Evolutionary conservation across 2,329 filamentous ascomycete genomes (phyloP).

Genomic region (Sarocladium strictum): DNA sequence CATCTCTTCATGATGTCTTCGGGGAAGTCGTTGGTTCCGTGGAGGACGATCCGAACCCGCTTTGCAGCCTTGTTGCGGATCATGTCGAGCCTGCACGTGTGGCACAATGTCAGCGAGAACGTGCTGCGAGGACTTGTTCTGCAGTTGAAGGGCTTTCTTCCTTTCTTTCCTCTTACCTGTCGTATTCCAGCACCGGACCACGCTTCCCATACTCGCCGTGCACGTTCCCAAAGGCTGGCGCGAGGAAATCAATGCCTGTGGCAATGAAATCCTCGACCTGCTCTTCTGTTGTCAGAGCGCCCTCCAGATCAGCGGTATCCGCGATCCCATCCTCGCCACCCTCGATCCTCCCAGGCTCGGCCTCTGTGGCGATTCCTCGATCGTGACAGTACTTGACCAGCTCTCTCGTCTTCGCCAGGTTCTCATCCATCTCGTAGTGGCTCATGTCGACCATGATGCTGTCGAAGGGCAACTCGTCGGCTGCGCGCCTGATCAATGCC

Average conservation of each 20-base stretch:
- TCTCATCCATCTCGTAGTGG: conserved; percentile 66
- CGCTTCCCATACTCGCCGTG: conserved; percentile 66
- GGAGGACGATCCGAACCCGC: conserved; percentile 41
- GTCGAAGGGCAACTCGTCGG: conserved; percentile 55
- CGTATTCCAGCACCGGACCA: conserved; percentile 55
- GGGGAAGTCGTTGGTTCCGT: conserved; percentile 51
- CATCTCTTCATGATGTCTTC: conserved; percentile 43
- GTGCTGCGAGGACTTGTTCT: no score
- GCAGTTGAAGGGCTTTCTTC: no score
- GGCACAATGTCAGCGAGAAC: no score
- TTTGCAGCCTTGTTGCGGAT: conserved; percentile 25
- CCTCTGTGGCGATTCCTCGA: conserved; percentile 60
- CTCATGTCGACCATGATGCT: conserved; percentile 75
- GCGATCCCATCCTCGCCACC: conserved; percentile 66
- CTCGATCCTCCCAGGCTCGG: conserved; percentile 60
- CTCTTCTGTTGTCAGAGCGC: conserved; percentile 58
- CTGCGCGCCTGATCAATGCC: conserved; percentile 50
- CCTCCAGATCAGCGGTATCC: conserved; percentile 44
- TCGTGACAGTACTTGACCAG: conserved; percentile 56
- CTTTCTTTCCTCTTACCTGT: conserved; percentile 21
- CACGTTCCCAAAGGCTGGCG: conserved; percentile 71
- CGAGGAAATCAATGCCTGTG: conserved; percentile 70
- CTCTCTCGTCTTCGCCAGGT: conserved; percentile 57
- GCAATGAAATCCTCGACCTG: conserved; percentile 64
- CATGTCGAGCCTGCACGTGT: conserved; percentile 27